These are phyloP conservation scores for Stephania japonica DNA, from an alignment of 164 flowering plant genomes.

Conservation along the genomic window DNA sequence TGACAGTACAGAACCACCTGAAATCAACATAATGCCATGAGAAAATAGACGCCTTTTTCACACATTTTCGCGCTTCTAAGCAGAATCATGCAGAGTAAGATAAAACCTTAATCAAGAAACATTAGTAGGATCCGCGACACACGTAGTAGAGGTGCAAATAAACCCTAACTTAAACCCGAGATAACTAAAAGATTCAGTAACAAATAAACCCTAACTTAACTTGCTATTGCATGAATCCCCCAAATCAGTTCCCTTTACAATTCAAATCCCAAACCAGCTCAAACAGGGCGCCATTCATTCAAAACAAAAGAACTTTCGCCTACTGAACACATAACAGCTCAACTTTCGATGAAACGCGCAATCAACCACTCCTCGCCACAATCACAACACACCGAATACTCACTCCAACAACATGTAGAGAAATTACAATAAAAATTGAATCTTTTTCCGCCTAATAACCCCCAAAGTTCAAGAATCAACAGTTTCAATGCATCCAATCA, in stretches of 20 bases:
- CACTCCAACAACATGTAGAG: neutral
- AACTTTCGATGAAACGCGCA: neutral
- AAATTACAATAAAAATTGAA: neutral
- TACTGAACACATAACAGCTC: neutral
- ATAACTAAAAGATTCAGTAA: neutral
- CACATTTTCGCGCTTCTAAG: neutral
- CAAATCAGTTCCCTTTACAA: slow-evolving; percentile 7
- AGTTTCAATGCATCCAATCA: slow-evolving; percentile 12
- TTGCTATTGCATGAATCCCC: neutral
- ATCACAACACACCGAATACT: neutral
- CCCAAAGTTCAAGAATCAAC: slow-evolving; percentile 6
- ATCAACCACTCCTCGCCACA: neutral
- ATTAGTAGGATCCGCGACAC: neutral
- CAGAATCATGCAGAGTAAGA: neutral
- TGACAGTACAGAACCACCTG: neutral
- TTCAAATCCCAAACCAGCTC: neutral
- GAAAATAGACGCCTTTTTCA: neutral
- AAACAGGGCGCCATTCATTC: neutral
- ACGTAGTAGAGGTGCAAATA: neutral
- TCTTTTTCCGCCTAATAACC: neutral
- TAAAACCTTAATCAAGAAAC: neutral
- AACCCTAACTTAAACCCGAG: neutral
- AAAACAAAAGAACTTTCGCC: neutral
- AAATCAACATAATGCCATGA: neutral
- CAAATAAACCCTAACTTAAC: neutral